Evolutionary conservation across 225 moss, liverwort and hornwort genomes (phyloP), one percentile per base, ranked within the genome.

Genomic region (Bryoerythrophyllum caledonicum): DNA sequence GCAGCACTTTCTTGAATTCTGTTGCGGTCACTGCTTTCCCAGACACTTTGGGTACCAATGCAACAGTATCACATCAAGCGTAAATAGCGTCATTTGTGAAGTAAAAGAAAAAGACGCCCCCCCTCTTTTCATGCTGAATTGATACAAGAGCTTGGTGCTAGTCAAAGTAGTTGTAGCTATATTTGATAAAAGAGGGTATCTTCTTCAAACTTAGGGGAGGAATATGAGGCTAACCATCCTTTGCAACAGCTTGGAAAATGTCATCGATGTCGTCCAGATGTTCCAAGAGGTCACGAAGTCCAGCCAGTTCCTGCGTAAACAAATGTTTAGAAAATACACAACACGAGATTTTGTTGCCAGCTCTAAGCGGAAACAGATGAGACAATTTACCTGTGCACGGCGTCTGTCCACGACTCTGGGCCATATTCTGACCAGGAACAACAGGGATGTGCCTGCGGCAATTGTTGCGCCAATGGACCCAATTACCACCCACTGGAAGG

Each of bases 191-290:
- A 46, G 46, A 15, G 17, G 17, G 6, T 17, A 48, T 48, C 17
- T 48, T 48, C 48, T 6, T 17, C 17, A 16, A 16, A 48, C 3
- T 1, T 48, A 5, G 17, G 44, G 53, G 12, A 4, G 19, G 53
- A 53, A 49, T 23, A 16, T 10, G 56, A 58, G 11, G 25, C 68
- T 25, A 65, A 81, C 83, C 82, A 83, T 89, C 85, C 30, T 76
- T 78, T 7, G 71, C 83, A 48, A 90, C 85, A 51, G 82, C 80
- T 67, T 88, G 89, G 23, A 93, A 82, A 32, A 93, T 93, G 32
- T 89, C 92, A 79, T 90, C 92, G 57, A 90, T 82, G 40, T 83
- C 90, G 75, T 92, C 92, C 32, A 92, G 81, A 71, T 90, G 90
- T 41, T 85, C 81, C 32, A 92, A 57, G 25, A 92, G 85, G 75